These are phyloP conservation scores for Penicillium decumbens DNA, from an alignment of 2,329 filamentous ascomycete species.

Conservation along the genomic window DNA sequence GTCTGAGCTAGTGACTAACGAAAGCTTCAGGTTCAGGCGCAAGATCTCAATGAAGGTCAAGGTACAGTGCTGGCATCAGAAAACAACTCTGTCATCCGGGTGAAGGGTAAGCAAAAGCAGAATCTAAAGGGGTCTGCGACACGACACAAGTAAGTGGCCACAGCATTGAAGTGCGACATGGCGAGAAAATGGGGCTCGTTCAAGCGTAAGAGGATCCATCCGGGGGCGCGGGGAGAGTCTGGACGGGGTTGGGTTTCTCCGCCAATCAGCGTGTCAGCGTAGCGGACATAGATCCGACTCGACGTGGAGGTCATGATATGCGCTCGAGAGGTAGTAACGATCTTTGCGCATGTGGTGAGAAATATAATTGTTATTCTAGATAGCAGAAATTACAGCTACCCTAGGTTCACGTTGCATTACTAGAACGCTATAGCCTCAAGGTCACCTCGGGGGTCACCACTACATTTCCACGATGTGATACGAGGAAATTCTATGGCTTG, in stretches of 20 bases:
- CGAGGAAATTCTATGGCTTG: conserved; percentile 17
- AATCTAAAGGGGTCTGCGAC: conserved; percentile 6
- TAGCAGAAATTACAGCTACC: background rate
- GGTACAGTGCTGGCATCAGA: background rate
- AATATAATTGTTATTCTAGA: background rate
- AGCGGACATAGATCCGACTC: background rate
- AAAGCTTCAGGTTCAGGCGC: background rate
- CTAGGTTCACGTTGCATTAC: background rate
- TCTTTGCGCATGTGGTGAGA: background rate
- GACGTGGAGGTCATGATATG: background rate
- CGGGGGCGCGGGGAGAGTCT: conserved; percentile 19
- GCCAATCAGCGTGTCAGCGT: conserved; percentile 28
- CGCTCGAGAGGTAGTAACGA: background rate
- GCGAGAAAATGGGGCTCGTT: conserved; percentile 11
- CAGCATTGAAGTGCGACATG: conserved; percentile 10
- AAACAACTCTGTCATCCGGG: background rate
- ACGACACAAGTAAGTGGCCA: background rate
- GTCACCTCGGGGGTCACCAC: background rate
- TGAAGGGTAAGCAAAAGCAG: conserved; percentile 1
- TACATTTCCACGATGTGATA: conserved; percentile 14
- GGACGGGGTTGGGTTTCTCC: conserved; percentile 29
- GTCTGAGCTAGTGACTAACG: background rate
- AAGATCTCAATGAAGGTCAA: background rate
- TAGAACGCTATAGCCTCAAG: background rate
- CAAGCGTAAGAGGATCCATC: conserved; percentile 11